Conservation (phyloP, 192 early-diverging fungal genomes). For the Oehlia diaphana region DNA sequence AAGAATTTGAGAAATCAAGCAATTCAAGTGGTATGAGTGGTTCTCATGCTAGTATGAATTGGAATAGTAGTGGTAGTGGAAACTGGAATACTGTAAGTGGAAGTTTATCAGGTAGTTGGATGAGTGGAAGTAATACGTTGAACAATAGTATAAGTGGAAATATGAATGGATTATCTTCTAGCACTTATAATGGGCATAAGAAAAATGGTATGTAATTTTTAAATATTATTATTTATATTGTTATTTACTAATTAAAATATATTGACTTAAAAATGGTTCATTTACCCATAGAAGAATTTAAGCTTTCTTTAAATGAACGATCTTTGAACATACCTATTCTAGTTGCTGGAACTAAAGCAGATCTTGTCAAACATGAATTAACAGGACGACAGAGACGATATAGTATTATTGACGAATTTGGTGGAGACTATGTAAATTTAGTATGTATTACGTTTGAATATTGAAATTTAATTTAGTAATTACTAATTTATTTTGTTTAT, state of each 20-base stretch:
- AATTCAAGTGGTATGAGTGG: not conserved
- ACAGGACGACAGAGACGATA: slow-evolving; percentile 28
- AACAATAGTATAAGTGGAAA: not conserved
- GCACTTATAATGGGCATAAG: not conserved
- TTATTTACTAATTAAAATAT: not conserved
- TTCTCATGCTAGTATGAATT: not conserved
- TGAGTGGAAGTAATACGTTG: not conserved
- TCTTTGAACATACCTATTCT: slow-evolving; percentile 6
- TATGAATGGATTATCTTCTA: not conserved
- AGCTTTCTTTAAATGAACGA: slow-evolving; percentile 17
- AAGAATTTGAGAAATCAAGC: slow-evolving; percentile 13
- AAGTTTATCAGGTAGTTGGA: not conserved
- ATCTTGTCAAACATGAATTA: slow-evolving; percentile 29
- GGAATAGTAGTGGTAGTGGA: not conserved
- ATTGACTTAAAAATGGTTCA: not conserved
- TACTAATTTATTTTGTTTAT: not conserved
- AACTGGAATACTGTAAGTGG: not conserved
- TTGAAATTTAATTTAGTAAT: not conserved
- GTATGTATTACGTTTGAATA: slow-evolving; percentile 9
- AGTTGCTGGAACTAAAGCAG: slow-evolving; percentile 30
- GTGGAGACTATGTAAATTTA: slow-evolving; percentile 27
- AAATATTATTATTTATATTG: not conserved
- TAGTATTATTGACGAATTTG: slow-evolving; percentile 30
- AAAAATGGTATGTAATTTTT: not conserved
- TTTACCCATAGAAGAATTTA: slow-evolving; percentile 12